Conservation (phyloP, 148 eudicot species). For the Linanthus parryae region DNA sequence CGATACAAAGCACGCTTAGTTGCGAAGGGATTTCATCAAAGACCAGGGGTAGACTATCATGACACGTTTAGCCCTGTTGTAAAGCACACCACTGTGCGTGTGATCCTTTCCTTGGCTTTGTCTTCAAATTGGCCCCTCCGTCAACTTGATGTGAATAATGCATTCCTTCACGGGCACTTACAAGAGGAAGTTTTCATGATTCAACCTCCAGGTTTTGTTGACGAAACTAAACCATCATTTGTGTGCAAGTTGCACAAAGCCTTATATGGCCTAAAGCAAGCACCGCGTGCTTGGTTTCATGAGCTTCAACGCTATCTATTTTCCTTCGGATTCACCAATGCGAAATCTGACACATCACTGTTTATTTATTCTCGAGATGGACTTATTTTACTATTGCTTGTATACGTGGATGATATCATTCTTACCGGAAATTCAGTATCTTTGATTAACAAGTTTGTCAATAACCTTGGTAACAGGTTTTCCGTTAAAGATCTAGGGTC, state of each 20-base stretch:
- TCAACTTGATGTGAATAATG: not conserved
- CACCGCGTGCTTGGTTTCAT: no score
- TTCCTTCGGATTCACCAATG: no score
- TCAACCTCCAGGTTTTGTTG: slow-evolving; percentile 1
- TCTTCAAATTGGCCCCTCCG: slow-evolving; percentile 3
- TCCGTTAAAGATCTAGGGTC: not conserved
- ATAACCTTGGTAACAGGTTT: not conserved
- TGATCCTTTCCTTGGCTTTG: slow-evolving; percentile 1
- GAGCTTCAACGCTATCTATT: no score
- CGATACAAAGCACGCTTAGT: slow-evolving; percentile 3
- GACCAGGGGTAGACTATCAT: slow-evolving; percentile 1
- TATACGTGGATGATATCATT: not conserved
- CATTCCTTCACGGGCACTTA: not conserved
- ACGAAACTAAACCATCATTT: not conserved
- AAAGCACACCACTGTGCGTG: no score
- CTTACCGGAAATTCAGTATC: not conserved
- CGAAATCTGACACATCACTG: no score
- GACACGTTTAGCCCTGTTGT: slow-evolving; percentile 4
- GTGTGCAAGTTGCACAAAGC: not conserved
- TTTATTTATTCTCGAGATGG: no score
- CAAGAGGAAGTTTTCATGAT: not conserved
- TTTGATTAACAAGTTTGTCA: not conserved
- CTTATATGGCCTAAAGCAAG: slow-evolving; percentile 1
- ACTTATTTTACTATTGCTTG: no score
- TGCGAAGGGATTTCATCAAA: slow-evolving; percentile 7